Evolutionary conservation across 495 filamentous ascomycete species (phyloP).

Genomic region (Penicillium angulare): DNA sequence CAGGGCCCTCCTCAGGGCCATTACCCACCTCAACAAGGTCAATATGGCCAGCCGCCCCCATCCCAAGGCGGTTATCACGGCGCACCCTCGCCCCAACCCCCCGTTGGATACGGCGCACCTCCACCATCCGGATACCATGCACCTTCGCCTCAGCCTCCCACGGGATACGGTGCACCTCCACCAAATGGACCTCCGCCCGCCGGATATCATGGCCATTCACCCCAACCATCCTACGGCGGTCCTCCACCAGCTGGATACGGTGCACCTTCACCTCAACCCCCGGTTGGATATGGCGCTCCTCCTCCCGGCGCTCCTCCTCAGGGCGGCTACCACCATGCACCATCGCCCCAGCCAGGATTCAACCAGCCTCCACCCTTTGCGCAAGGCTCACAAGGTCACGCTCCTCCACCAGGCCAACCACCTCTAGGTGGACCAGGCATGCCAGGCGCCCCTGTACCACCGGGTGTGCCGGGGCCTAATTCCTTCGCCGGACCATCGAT

Average conservation of each 20-base stretch:
- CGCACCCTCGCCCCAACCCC: slow-evolving; percentile 19
- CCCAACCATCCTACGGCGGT: slow-evolving; percentile 14
- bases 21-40: slow-evolving; percentile 22
- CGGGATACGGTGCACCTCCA: slow-evolving; percentile 4
- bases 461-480: slow-evolving; percentile 19
- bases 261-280: slow-evolving; percentile 21
- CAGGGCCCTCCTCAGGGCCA: slow-evolving; percentile 38
- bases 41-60: slow-evolving; percentile 21
- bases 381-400: slow-evolving; percentile 33
- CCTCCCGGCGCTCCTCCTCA: not conserved
- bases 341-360: slow-evolving; percentile 16
- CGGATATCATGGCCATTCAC: slow-evolving; percentile 19
- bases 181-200: too few species aligned
- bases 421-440: slow-evolving; percentile 38
- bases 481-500: slow-evolving; percentile 42
- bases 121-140: slow-evolving; percentile 5
- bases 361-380: not conserved
- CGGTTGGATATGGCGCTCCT: slow-evolving; percentile 18
- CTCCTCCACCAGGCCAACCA: slow-evolving; percentile 33
- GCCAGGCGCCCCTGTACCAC: slow-evolving; percentile 37
- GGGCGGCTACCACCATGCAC: slow-evolving; percentile 7
- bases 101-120: slow-evolving; percentile 13
- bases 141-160: slow-evolving; percentile 16
- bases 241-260: slow-evolving; percentile 18
- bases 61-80: slow-evolving; percentile 18